phyloP scores from a whole-genome alignment of 495 filamentous ascomycete genomes.

The Penicillium diatomitis region DNA sequence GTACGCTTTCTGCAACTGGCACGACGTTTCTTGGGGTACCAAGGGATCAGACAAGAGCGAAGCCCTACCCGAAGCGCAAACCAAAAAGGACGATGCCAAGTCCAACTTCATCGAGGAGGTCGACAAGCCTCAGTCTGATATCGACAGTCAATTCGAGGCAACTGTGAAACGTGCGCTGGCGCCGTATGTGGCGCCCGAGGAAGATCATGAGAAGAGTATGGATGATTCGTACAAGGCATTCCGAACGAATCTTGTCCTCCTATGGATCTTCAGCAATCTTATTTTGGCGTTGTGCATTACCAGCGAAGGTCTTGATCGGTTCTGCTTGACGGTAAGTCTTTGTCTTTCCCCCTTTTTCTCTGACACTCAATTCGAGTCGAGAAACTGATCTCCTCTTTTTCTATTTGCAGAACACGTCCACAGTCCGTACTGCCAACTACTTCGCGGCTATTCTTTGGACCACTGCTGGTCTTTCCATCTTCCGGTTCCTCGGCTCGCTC shows the following conservation, averaged over 20 bases:
- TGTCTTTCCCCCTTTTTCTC: not conserved
- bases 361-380: not conserved
- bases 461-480: slow-evolving; percentile 69
- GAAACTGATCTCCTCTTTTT: slow-evolving; percentile 1
- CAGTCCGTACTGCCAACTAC: slow-evolving; percentile 69
- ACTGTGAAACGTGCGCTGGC: slow-evolving; percentile 88
- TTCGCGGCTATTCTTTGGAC: slow-evolving; percentile 85
- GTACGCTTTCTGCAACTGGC: slow-evolving; percentile 99
- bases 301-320: slow-evolving; percentile 61
- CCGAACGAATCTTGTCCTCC: slow-evolving; percentile 79
- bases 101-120: slow-evolving; percentile 87
- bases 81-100: slow-evolving; percentile 73
- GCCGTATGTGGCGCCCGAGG: slow-evolving; percentile 63
- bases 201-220: slow-evolving; percentile 66
- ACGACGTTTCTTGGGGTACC: slow-evolving; percentile 99
- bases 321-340: slow-evolving; percentile 70
- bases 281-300: slow-evolving; percentile 77
- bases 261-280: slow-evolving; percentile 92
- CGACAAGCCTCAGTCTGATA: slow-evolving; percentile 94
- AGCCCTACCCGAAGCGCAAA: slow-evolving; percentile 75
- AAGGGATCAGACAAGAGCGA: slow-evolving; percentile 97
- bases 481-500: slow-evolving; percentile 82
- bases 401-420: slow-evolving; percentile 32
- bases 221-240: slow-evolving; percentile 98
- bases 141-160: slow-evolving; percentile 90